Evolutionary conservation across 208 protist genomes (phyloP).

Genomic region (Trypanosomatidae sp.): DNA sequence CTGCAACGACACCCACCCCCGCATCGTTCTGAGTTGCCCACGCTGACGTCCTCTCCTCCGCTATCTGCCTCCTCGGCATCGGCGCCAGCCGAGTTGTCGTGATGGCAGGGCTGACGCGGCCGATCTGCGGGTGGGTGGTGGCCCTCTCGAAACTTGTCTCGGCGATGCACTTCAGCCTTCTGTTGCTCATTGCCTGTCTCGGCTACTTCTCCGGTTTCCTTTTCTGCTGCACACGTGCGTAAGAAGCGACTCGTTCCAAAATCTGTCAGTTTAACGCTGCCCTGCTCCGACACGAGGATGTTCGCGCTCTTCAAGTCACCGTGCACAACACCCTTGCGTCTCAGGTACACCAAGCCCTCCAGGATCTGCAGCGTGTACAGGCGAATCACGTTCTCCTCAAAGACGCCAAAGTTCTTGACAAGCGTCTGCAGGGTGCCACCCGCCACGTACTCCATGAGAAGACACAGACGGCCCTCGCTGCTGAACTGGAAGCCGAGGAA

Average conservation of each 20-base stretch:
- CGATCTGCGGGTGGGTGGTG: neutral
- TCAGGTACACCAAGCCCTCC: constrained; percentile 84
- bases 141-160: constrained; percentile 4
- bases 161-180: neutral
- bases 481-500: constrained; percentile 80
- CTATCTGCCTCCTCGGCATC: neutral
- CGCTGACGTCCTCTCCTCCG: neutral
- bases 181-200: neutral
- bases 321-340: constrained; percentile 66
- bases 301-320: constrained; percentile 90
- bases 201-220: neutral
- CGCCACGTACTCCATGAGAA: constrained; percentile 92
- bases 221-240: constrained; percentile 15
- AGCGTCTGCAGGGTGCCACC: constrained; percentile 85
- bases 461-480: constrained; percentile 46
- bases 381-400: constrained; percentile 84
- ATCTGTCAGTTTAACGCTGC: constrained; percentile 90
- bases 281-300: constrained; percentile 75
- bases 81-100: neutral
- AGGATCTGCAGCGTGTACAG: constrained; percentile 87
- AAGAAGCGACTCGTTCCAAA: constrained; percentile 84
- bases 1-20: neutral
- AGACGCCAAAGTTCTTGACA: constrained; percentile 79
- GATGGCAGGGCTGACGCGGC: neutral
- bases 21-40: constrained; percentile 5